Evolutionary conservation across 2,329 filamentous ascomycete genomes (phyloP).

Genomic region (Beauveria varroae): DNA sequence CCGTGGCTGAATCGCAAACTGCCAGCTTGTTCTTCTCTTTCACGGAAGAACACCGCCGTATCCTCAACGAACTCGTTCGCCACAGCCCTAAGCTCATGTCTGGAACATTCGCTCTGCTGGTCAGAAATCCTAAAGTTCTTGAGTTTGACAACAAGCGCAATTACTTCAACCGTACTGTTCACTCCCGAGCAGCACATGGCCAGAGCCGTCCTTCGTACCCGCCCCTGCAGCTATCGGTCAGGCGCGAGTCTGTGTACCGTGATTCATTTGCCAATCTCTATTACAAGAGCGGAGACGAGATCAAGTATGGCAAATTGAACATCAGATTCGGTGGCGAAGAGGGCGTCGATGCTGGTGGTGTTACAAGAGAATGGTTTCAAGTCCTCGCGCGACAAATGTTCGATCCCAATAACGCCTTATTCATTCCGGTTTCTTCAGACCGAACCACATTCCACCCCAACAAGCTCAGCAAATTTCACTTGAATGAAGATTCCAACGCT

Average conservation of each 20-base stretch:
- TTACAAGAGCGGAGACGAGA: conserved; percentile 92
- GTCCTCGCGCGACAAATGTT: conserved; percentile 98
- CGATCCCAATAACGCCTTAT: conserved; percentile 93
- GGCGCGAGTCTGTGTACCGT: conserved; percentile 92
- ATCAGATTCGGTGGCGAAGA: conserved; percentile 97
- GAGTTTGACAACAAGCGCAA: conserved; percentile 99
- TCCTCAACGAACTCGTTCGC: conserved; percentile 93
- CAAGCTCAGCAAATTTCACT: conserved; percentile 55
- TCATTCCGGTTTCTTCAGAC: conserved; percentile 93
- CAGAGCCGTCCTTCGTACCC: conserved; percentile 65
- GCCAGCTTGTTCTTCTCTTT: conserved; percentile 94
- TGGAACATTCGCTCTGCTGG: conserved; percentile 87
- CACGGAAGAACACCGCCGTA: conserved; percentile 94
- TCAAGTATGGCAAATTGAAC: conserved; percentile 98
- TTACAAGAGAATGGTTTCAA: conserved; percentile 98
- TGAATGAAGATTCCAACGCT: conserved; percentile 29
- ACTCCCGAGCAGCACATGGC: conserved; percentile 57
- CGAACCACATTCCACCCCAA: conserved; percentile 98
- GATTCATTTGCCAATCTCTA: conserved; percentile 98
- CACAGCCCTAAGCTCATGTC: conserved; percentile 98
- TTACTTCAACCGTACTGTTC: conserved; percentile 93
- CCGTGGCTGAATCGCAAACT: conserved; percentile 69
- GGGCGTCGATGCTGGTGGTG: conserved; percentile 93
- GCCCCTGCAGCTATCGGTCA: conserved; percentile 74
- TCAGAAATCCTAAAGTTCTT: conserved; percentile 97